Conservation (phyloP, 2,329 filamentous ascomycete genomes). For the Epichloe glyceriae region DNA sequence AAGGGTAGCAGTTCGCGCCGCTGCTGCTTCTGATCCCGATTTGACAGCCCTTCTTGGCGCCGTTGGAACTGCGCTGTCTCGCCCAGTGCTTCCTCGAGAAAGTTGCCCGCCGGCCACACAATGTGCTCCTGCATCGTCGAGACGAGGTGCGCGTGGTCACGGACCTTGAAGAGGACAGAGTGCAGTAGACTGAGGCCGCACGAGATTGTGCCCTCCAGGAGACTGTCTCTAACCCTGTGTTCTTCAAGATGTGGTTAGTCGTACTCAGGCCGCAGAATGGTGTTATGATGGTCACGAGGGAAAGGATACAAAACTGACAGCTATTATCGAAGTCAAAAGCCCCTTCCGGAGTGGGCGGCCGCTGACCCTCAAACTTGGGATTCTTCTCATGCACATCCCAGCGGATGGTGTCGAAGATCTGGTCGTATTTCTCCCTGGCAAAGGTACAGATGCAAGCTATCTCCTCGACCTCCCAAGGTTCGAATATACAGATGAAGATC, state of each 20-base stretch:
- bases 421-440: neutral
- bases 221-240: neutral
- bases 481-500: neutral
- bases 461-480: conserved; percentile 6
- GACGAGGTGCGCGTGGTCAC: neutral
- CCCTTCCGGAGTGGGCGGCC: neutral
- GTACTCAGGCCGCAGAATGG: neutral
- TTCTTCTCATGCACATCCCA: conserved; percentile 1
- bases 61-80: neutral
- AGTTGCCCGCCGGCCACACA: neutral
- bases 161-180: neutral
- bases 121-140: neutral
- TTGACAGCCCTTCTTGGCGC: neutral
- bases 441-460: conserved; percentile 1
- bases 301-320: conserved; percentile 1
- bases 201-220: neutral
- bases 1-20: conserved; percentile 4
- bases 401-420: neutral
- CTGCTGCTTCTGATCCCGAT: conserved; percentile 1
- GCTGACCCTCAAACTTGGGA: conserved; percentile 3
- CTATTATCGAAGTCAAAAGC: neutral
- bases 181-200: conserved; percentile 1
- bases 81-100: neutral
- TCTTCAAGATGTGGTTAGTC: neutral
- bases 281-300: neutral